Base-by-base conservation (phyloP, 225 moss, liverwort and hornwort genomes). In the Sphagnum contortum region DNA sequence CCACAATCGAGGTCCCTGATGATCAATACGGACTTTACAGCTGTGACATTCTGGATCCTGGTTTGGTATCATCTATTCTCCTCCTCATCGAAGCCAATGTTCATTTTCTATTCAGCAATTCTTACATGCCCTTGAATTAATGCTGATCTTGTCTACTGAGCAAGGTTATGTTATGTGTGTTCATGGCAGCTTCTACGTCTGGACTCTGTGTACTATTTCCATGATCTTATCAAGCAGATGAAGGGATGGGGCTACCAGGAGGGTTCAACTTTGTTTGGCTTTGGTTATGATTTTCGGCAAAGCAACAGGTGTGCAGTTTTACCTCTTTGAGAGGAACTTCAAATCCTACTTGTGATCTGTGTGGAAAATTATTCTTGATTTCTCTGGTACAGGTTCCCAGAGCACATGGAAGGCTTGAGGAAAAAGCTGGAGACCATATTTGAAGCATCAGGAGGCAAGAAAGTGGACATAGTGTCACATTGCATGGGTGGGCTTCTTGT, bases 271-370 rank as follows among this genome's bases (percentile, higher is more conserved):
- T 72, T 92, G 57, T 92, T 89, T 53, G 92, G 92, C 57, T 92
- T 92, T 67, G 89, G 89, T 11, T 92, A 92, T 66, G 92, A 92
- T 75, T 92, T 92, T 73, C 77, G 89, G 57, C 92, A 92, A 73
- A 92, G 92, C 71, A 92, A 92, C 66, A 79, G 87, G 91, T 91
- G 64, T 57, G 9, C 4, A 61, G 46, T 29, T 12, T 59, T 12
- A 55, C 3, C 11, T 8, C 50, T 13, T 46, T 3, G 66, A n/a
- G n/a, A n/a, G n/a, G n/a, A n/a, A n/a, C n/a, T n/a, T n/a, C n/a
- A n/a, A n/a, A n/a, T n/a, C n/a, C n/a, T n/a, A n/a, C n/a, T n/a
- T n/a, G n/a, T n/a, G n/a, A n/a, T n/a, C n/a, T n/a, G n/a, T n/a
- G n/a, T n/a, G n/a, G n/a, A n/a, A n/a, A n/a, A n/a, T n/a, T n/a